phyloP scores from a whole-genome alignment of 1,284 basidiomycete species.

The Pyrrhoderma noxium region DNA sequence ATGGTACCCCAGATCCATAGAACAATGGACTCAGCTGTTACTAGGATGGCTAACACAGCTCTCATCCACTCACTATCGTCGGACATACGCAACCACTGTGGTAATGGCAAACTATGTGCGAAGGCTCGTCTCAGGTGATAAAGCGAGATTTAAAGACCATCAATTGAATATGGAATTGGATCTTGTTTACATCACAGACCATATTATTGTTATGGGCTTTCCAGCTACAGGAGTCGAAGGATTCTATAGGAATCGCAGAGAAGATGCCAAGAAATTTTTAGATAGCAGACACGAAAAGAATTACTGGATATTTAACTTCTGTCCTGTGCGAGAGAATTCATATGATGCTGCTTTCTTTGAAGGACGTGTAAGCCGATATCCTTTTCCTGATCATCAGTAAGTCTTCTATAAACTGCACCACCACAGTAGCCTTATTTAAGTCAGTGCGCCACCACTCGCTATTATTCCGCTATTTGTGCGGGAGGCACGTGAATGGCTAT shows the following conservation, averaged over 20 bases:
- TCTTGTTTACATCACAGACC: conserved; percentile 76
- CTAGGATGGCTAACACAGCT: no score
- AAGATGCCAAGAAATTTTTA: conserved; percentile 75
- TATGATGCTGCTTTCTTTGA: conserved; percentile 57
- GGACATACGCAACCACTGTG: no score
- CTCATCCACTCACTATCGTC: no score
- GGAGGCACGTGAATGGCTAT: conserved; percentile 76
- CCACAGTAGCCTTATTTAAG: neutral
- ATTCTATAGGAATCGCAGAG: conserved; percentile 74
- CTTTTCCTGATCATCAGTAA: conserved; percentile 85
- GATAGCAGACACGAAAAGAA: conserved; percentile 67
- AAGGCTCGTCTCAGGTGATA: conserved; percentile 67
- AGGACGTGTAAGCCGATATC: conserved; percentile 74
- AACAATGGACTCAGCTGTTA: no score
- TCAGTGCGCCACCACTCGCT: conserved; percentile 74
- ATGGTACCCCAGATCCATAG: no score
- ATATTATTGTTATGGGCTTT: conserved; percentile 85
- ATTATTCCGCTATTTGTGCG: conserved; percentile 70
- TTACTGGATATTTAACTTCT: conserved; percentile 86
- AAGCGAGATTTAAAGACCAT: conserved; percentile 71
- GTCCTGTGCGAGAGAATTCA: conserved; percentile 67
- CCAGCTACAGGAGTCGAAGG: conserved; percentile 77
- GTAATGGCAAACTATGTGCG: conserved; percentile 54
- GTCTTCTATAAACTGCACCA: conserved; percentile 22
- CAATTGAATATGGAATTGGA: conserved; percentile 70